Percentiles rank a stretch among this genome's conserved stretches.
These are phyloP conservation scores for Xylaria grammica DNA, from an alignment of 495 filamentous ascomycete genomes.

Conservation along the genomic window DNA sequence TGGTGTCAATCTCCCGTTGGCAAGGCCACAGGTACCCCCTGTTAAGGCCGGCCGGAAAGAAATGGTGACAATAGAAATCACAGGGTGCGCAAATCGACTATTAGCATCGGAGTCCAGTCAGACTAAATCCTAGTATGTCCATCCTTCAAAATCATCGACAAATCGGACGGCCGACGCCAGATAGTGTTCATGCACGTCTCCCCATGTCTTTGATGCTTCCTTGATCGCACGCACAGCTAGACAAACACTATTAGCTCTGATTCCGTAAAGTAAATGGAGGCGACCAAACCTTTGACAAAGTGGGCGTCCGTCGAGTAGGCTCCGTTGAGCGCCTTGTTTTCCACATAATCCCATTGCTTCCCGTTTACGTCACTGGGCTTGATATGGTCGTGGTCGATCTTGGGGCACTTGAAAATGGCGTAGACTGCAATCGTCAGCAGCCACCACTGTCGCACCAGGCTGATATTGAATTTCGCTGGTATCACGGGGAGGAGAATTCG, in stretches of 20 bases:
- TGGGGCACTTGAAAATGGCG: conserved; percentile 72
- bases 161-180: conserved; percentile 81
- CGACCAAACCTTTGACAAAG: conserved; percentile 70
- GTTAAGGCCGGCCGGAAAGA: too few species aligned
- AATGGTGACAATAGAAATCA: background rate
- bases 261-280: background rate
- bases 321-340: conserved; percentile 68
- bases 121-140: conserved; percentile 50
- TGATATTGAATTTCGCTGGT: conserved; percentile 71
- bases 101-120: background rate
- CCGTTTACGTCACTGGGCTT: conserved; percentile 62
- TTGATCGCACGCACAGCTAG: conserved; percentile 72
- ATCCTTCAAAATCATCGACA: conserved; percentile 76
- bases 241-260: conserved; percentile 26
- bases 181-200: conserved; percentile 77
- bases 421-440: conserved; percentile 79
- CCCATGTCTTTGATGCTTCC: conserved; percentile 79
- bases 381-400: conserved; percentile 68
- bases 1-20: background rate
- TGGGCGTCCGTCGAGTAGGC: conserved; percentile 73
- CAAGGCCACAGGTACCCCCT: background rate
- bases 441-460: conserved; percentile 86
- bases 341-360: conserved; percentile 77
- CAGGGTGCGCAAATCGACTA: background rate
- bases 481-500: conserved; percentile 82